These are phyloP conservation scores for Solanum dulcamara DNA, from an alignment of 257 asterid genomes.

Conservation along the genomic window DNA sequence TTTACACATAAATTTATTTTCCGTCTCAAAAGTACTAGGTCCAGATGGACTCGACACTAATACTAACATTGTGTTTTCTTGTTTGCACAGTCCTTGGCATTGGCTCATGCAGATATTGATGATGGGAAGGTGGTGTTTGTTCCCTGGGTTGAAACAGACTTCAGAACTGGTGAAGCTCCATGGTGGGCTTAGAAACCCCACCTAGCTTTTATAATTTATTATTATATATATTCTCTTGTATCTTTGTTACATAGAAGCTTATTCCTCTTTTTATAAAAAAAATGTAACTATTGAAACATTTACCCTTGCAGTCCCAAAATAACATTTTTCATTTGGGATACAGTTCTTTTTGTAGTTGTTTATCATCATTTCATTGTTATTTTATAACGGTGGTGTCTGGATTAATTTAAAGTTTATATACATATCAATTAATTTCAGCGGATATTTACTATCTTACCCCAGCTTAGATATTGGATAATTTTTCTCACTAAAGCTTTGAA, in stretches of 20 bases:
- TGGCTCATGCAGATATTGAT: slow-evolving; percentile 79
- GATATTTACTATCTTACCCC: background rate
- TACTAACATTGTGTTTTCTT: background rate
- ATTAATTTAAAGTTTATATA: fast-evolving
- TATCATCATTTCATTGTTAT: background rate
- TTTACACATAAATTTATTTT: background rate
- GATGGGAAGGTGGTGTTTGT: slow-evolving; percentile 74
- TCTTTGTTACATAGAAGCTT: background rate
- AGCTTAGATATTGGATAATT: fast-evolving
- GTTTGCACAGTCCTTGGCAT: slow-evolving; percentile 62
- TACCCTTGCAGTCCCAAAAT: background rate
- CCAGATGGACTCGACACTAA: background rate
- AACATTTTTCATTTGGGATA: background rate
- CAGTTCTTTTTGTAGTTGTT: background rate
- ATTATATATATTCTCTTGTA: background rate
- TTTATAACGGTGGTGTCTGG: background rate
- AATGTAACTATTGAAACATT: background rate
- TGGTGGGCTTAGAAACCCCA: slow-evolving; percentile 60
- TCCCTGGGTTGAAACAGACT: slow-evolving; percentile 92
- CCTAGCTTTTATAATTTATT: background rate
- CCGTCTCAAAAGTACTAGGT: background rate
- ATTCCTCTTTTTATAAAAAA: background rate
- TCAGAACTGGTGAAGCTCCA: slow-evolving; percentile 82
- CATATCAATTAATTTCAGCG: fast-evolving
- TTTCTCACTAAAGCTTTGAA: background rate